A percentile compares a stretch with the other conserved stretches of the same genome.
Evolutionary conservation across 73 alveolate genomes (phyloP).

Genomic region (Symbiodinium natans): DNA sequence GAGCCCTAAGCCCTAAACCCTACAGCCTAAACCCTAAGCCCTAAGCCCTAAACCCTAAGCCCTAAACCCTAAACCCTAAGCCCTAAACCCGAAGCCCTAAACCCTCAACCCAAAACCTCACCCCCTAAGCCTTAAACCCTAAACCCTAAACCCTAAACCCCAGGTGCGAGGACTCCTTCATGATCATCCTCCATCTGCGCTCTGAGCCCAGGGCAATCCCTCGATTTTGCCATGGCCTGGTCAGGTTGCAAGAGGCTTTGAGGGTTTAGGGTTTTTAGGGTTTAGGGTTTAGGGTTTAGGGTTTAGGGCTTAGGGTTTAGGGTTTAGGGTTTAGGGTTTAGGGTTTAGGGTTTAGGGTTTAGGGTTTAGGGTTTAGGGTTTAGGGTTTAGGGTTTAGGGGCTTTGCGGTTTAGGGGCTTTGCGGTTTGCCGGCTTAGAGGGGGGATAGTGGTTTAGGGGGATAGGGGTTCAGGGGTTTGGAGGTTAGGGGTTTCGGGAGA

Average conservation of each 20-base stretch:
- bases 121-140: no score
- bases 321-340: not conserved
- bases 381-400: no score
- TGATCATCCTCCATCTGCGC: not conserved
- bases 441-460: no score
- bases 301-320: not conserved
- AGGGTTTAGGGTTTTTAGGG: not conserved
- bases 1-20: not conserved
- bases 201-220: constrained; percentile 11
- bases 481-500: no score
- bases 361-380: not conserved
- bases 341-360: not conserved
- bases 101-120: no score
- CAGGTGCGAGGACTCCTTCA: no score
- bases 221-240: constrained; percentile 82
- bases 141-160: no score
- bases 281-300: not conserved
- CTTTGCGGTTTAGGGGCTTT: no score
- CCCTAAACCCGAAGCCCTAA: no score
- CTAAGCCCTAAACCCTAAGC: not conserved
- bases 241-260: not conserved
- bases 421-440: no score
- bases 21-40: not conserved
- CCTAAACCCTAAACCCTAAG: no score
- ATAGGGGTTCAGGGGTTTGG: no score